A percentile compares a stretch with the other conserved stretches of the same genome.
These are phyloP conservation scores for Colletotrichum somersetense DNA, from an alignment of 2,329 filamentous ascomycete species.

Conservation along the genomic window DNA sequence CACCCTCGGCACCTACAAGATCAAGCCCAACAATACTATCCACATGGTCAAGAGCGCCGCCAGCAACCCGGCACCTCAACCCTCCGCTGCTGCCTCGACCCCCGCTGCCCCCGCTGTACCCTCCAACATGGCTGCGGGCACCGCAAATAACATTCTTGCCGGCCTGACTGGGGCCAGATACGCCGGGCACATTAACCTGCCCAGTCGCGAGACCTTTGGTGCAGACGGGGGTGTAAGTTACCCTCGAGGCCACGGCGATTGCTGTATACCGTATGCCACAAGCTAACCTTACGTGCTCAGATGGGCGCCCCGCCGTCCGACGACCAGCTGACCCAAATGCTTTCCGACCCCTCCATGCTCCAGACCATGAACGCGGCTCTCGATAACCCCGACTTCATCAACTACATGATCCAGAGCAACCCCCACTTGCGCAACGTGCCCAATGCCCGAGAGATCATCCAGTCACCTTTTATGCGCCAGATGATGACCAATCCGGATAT, in stretches of 20 bases:
- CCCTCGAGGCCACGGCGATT: slow-evolving; percentile 6
- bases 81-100: slow-evolving; percentile 56
- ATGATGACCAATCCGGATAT: slow-evolving; percentile 95
- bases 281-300: slow-evolving; percentile 59
- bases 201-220: slow-evolving; percentile 89
- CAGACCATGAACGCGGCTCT: slow-evolving; percentile 94
- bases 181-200: slow-evolving; percentile 90
- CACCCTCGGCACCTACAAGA: slow-evolving; percentile 86
- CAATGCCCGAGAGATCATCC: slow-evolving; percentile 84
- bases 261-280: not conserved
- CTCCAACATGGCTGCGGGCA: slow-evolving; percentile 83
- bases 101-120: slow-evolving; percentile 73
- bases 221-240: slow-evolving; percentile 91
- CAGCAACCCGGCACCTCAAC: slow-evolving; percentile 74
- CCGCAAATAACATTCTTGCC: slow-evolving; percentile 90
- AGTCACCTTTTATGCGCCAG: slow-evolving; percentile 87
- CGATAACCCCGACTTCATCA: slow-evolving; percentile 92
- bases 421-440: slow-evolving; percentile 83
- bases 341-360: slow-evolving; percentile 88
- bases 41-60: slow-evolving; percentile 97
- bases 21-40: slow-evolving; percentile 95
- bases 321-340: slow-evolving; percentile 85
- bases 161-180: slow-evolving; percentile 93
- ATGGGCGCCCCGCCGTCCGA: slow-evolving; percentile 90
- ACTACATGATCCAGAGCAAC: slow-evolving; percentile 94